Evolutionary conservation across 176 grass and related monocot species (phyloP).

Genomic region (Hordeum vulgare): MorexV3_pseudomolecules_assembly NC_058521.1:11920288-11920787

Average conservation of each 20-base stretch:
- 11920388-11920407: not conserved
- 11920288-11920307: conserved; percentile 70
- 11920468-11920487: not conserved
- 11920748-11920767: conserved; percentile 79
- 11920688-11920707: conserved; percentile 96
- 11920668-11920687: conserved; percentile 67
- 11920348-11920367: conserved; percentile 76
- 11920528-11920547: not conserved
- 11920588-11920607: not conserved
- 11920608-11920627: not conserved
- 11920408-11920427: not conserved
- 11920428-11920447: not conserved
- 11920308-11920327: conserved; percentile 79
- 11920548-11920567: not conserved
- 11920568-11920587: not conserved
- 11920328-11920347: conserved; percentile 79
- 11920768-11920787: conserved; percentile 11
- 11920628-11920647: not conserved
- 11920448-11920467: not conserved
- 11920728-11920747: conserved; percentile 87
- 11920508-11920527: not conserved
- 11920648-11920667: not conserved
- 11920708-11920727: conserved; percentile 82
- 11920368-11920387: not conserved
- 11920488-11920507: not conserved